Conservation (phyloP, 2,329 filamentous ascomycete species). For the Botrytis cinerea region DNA sequence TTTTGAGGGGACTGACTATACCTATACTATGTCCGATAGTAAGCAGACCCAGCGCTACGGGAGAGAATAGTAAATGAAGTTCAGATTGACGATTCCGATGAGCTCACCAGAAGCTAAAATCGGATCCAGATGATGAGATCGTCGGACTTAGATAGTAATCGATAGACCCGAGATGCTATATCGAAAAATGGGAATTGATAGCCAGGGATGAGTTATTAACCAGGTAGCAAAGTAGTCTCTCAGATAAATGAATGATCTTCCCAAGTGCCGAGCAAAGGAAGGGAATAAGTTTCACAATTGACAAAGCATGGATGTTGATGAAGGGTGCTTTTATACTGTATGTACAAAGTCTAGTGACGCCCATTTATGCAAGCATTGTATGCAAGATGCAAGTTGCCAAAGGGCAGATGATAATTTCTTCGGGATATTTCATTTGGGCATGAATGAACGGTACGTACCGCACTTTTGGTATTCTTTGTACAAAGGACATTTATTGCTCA, state of each 20-base stretch:
- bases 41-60: conserved; percentile 14
- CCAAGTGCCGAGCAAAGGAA: conserved; percentile 21
- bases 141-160: conserved; percentile 6
- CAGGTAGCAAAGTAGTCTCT: not conserved
- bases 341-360: conserved; percentile 14
- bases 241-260: conserved; percentile 19
- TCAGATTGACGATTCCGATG: conserved; percentile 2
- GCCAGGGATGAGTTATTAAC: conserved; percentile 15
- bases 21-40: not conserved
- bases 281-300: conserved; percentile 17
- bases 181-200: conserved; percentile 11
- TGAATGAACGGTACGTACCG: conserved; percentile 16
- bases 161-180: conserved; percentile 13
- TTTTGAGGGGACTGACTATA: not conserved
- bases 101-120: not conserved
- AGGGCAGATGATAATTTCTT: conserved; percentile 17
- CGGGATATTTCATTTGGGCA: conserved; percentile 13
- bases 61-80: not conserved
- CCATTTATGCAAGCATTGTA: conserved; percentile 23
- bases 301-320: not conserved
- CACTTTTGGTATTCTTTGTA: conserved; percentile 12
- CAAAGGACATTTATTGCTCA: not conserved
- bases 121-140: conserved; percentile 17
- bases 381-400: conserved; percentile 15
- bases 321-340: not conserved